Percentiles rank a stretch among this genome's conserved stretches.
These are phyloP conservation scores for Cutaneotrichosporon curvatum DNA, from an alignment of 1,284 basidiomycete species.

Conservation along the genomic window DNA sequence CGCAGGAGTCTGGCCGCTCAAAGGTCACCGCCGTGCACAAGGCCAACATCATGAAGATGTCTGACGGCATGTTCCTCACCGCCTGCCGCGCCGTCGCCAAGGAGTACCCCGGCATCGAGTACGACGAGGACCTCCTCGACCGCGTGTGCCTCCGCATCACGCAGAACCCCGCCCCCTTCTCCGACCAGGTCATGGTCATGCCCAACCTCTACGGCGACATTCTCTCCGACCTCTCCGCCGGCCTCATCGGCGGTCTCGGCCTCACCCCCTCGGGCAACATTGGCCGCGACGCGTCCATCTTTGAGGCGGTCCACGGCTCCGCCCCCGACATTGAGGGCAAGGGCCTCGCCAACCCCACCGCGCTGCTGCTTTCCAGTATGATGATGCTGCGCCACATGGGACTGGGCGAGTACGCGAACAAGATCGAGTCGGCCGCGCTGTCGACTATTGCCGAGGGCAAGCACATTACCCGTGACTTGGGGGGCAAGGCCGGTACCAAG, in stretches of 20 bases:
- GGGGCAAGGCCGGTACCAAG: constrained; percentile 77
- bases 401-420: constrained; percentile 72
- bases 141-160: constrained; percentile 77
- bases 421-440: constrained; percentile 87
- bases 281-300: constrained; percentile 96
- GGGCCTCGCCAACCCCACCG: constrained; percentile 96
- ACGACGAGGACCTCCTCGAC: constrained; percentile 97
- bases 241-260: constrained; percentile 95
- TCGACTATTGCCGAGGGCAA: constrained; percentile 89
- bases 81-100: constrained; percentile 95
- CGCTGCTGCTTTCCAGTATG: constrained; percentile 83
- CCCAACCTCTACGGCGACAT: constrained; percentile 91
- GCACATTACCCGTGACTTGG: constrained; percentile 83
- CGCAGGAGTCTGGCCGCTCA: constrained; percentile 74
- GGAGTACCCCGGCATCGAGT: constrained; percentile 85
- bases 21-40: constrained; percentile 99
- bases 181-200: constrained; percentile 99
- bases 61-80: constrained; percentile 98
- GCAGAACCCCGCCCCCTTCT: constrained; percentile 79
- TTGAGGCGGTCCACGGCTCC: constrained; percentile 98
- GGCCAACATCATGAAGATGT: constrained; percentile 99
- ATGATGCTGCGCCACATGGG: constrained; percentile 99
- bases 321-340: constrained; percentile 69
- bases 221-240: constrained; percentile 97
- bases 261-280: constrained; percentile 98